Evolutionary conservation across 2,329 filamentous ascomycete species (phyloP), one percentile per base, ranked within the genome.

Genomic region (Dothidotthia symphoricarpi): DNA sequence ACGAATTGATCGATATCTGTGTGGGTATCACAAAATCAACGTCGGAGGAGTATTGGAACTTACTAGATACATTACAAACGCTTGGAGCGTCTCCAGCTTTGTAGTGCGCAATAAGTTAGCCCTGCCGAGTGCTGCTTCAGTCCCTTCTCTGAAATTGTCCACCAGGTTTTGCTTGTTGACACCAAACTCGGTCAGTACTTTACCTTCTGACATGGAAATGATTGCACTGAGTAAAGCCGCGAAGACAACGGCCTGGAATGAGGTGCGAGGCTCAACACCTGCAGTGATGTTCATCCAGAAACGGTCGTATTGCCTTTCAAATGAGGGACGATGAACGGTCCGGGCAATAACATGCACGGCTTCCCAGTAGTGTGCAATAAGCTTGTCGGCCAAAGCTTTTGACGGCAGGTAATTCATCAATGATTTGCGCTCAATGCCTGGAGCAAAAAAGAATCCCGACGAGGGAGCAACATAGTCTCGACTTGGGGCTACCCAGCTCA

Each of bases 31-130:
- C 13, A 15, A 22, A 25, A 30, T 34, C 15, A 16, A 24, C 16
- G 25, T 28, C 24, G 24, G 30, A 25, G 19, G 19, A 15, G 34
- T 30, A 24, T 22, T 13, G n/a, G n/a, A 25, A 70, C 76, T 66
- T 63, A 85, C 81, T 67, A 88, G 70, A 49, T 88, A 89, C 72
- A 88, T 84, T 24, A 88, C 79, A 52, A 88, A 84, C 1, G 83
- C 84, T 59, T 89, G 86, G 53, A 90, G 70, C 1, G 82, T 86
- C 61, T 88, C 83, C n/a, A 87, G 68, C 49, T 81, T 83, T 0
- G 79, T 86, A 0, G 84, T 87, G 24, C 82, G 73, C 24, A 89
- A 64, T 41, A 88, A 85, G 56, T 86, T 83, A 3, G 85, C 83
- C 56, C 81, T 80, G 26, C 76, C 75, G 24, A 90, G 68, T 3